Evolutionary conservation across 2,329 filamentous ascomycete genomes (phyloP).

Genomic region (Cryphonectria naterciae): DNA sequence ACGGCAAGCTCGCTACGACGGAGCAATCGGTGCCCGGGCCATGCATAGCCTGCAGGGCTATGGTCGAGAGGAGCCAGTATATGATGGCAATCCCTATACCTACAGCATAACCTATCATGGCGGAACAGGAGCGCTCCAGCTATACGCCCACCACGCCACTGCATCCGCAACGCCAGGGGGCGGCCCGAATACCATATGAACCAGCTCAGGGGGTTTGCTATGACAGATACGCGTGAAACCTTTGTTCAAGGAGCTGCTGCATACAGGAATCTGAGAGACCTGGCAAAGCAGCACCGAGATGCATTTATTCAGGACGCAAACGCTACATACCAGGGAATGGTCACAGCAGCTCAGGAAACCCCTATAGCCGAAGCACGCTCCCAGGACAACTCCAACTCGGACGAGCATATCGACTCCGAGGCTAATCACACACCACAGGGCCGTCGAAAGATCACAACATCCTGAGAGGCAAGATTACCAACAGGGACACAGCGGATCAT

Average conservation of each 20-base stretch:
- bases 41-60: no score
- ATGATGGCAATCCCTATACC: not conserved
- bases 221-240: slow-evolving; percentile 36
- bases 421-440: not conserved
- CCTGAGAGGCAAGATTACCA: no score
- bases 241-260: slow-evolving; percentile 43
- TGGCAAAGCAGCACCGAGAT: slow-evolving; percentile 43
- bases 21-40: no score
- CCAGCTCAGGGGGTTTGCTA: slow-evolving; percentile 33
- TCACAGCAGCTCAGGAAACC: not conserved
- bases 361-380: not conserved
- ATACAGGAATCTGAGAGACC: slow-evolving; percentile 46
- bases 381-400: not conserved
- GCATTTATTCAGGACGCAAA: slow-evolving; percentile 40
- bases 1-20: no score
- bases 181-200: slow-evolving; percentile 49
- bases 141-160: slow-evolving; percentile 45
- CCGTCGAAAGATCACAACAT: no score
- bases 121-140: slow-evolving; percentile 37
- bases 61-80: not conserved
- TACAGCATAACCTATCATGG: slow-evolving; percentile 2
- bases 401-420: not conserved
- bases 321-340: slow-evolving; percentile 14
- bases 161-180: slow-evolving; percentile 37
- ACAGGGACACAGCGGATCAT: no score